Conservation (phyloP, 148 eudicot genomes). For the Silene uniflora region DNA sequence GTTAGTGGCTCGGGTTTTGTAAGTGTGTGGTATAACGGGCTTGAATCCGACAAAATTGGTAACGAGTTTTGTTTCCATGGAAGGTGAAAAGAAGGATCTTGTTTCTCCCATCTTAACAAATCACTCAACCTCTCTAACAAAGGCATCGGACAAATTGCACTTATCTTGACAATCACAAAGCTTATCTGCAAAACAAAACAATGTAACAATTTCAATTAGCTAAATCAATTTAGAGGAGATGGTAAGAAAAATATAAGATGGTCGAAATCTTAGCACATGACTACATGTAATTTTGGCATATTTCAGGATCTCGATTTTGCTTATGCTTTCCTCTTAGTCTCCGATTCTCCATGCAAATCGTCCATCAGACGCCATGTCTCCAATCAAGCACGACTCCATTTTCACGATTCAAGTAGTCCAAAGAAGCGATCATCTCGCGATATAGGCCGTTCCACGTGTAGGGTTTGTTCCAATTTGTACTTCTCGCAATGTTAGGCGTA, state of each 20-base stretch:
- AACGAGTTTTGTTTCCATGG: conserved; percentile 80
- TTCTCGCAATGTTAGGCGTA: conserved; percentile 1
- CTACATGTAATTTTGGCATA: conserved; percentile 26
- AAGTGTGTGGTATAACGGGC: conserved; percentile 81
- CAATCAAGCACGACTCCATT: background rate
- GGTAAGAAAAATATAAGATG: background rate
- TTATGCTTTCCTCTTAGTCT: background rate
- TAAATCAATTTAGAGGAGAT: background rate
- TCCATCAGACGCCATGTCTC: background rate
- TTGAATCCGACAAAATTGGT: conserved; percentile 57
- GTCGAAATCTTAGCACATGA: conserved; percentile 10
- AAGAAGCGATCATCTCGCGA: background rate
- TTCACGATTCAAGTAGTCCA: background rate
- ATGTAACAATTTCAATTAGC: conserved; percentile 10
- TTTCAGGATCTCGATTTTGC: conserved; percentile 20
- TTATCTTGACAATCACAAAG: conserved; percentile 73
- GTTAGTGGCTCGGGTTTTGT: conserved; percentile 61
- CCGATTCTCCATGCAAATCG: background rate
- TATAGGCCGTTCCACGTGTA: background rate
- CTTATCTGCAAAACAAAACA: conserved; percentile 52
- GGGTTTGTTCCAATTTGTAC: conserved; percentile 8
- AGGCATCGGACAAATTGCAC: conserved; percentile 61
- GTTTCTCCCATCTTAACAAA: conserved; percentile 74
- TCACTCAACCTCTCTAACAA: conserved; percentile 63
- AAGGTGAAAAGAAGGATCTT: conserved; percentile 46